Conservation (phyloP, 2,329 filamentous ascomycete genomes). For the Alternaria sp. region DNA sequence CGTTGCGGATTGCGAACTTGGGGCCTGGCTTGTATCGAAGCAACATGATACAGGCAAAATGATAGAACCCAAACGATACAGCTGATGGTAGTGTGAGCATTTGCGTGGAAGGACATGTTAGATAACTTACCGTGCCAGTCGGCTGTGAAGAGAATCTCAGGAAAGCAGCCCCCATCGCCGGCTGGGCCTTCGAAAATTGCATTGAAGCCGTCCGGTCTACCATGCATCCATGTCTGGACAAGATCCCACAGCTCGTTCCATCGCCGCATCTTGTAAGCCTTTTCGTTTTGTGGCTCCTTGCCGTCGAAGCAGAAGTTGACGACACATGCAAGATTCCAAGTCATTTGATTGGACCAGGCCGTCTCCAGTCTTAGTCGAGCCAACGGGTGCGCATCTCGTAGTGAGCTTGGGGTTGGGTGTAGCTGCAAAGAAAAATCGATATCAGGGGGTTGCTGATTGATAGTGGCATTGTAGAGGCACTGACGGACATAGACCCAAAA, state of each 20-base stretch:
- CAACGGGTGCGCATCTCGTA: conserved; percentile 32
- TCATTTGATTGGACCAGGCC: conserved; percentile 43
- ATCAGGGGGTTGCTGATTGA: conserved; percentile 40
- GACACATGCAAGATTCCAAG: conserved; percentile 39
- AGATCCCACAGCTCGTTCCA: conserved; percentile 35
- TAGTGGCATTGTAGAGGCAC: conserved; percentile 41
- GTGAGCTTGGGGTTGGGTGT: conserved; percentile 28
- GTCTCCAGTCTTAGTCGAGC: conserved; percentile 37
- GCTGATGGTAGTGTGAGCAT: conserved; percentile 16
- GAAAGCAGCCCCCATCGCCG: conserved; percentile 22
- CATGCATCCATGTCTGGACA: conserved; percentile 30
- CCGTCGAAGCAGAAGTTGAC: conserved; percentile 40
- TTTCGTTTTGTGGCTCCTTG: conserved; percentile 18
- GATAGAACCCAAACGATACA: conserved; percentile 34
- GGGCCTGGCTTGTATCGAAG: conserved; percentile 39
- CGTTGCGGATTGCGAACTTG: conserved; percentile 33
- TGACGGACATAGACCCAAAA: conserved; percentile 46
- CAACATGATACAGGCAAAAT: conserved; percentile 40
- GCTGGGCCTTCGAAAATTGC: conserved; percentile 34
- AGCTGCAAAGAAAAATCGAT: conserved; percentile 37
- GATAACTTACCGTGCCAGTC: conserved; percentile 39
- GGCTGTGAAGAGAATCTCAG: conserved; percentile 36
- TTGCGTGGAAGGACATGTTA: too few relatives aligned
- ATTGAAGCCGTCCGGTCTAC: conserved; percentile 35
- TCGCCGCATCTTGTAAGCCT: conserved; percentile 8